Base-by-base conservation (phyloP, 192 early-diverging fungal genomes). In the Coemansia sp. region DNA sequence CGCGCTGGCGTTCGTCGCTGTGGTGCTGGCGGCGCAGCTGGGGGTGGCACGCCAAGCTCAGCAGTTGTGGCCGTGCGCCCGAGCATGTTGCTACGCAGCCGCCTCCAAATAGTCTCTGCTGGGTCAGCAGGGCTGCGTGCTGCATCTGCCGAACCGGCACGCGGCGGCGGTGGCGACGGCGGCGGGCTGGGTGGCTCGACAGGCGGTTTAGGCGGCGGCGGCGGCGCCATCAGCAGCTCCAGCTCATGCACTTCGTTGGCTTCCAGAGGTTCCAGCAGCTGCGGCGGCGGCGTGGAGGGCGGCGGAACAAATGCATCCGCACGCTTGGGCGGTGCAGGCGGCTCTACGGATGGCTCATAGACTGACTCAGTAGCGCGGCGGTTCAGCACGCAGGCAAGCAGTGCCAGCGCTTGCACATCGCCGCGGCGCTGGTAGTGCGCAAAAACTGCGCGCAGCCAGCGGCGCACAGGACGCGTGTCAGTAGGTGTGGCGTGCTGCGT, bases 341-440 rank as follows among this genome's bases (percentile, higher is more conserved):
- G 30, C 23, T 64, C 24, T 5, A 9, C 54, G 0, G 19, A 55
- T 30, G 56, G 29, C 29, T 56, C 64, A 23, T 25, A 4, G 11
- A 6, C 39, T 42, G 61, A 24, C n/a, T 27, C 22, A 6, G 32
- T 30, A 1, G 52, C 6, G 21, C 52, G 30, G n/a, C 9, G 59
- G 58, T 67, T 67, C 46, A 83, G 56, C 31, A 78, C 76, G 31
- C 80, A 83, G 9, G 80, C 25, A 7, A 83, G 55, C 58, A 83
- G 57, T 22, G 80, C 80, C 64, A 78, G 75, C 56, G 80, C 71
- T 66, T 83, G 80, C 63, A 74, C 75, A 39, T 83, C 80, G 62
- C 80, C 80, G 17, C 59, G 59, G 5, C 61, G 65, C 69, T 71
- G 67, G 51, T 74, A 74, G 25, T 57, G 68, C 17, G 27, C 20